Evolutionary conservation across 139 green algal species (phyloP), one percentile per base, ranked within the genome.

Genomic region (Trebouxia sp.): DNA sequence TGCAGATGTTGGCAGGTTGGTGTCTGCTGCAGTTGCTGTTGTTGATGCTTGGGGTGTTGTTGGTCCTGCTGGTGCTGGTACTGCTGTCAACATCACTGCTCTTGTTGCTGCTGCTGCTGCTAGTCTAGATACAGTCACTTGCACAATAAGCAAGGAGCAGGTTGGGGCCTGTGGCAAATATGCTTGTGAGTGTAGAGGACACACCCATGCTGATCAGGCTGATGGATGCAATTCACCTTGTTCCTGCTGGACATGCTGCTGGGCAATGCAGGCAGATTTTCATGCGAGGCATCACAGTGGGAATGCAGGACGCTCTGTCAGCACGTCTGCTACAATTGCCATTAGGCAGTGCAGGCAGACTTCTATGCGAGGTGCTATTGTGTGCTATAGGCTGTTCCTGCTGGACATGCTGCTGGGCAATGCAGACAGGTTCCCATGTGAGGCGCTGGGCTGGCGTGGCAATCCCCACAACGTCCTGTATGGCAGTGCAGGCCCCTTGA

Each of bases 321-420:
- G n/a, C n/a, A n/a, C n/a, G n/a, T n/a, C n/a, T n/a, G n/a, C n/a
- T n/a, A n/a, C n/a, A n/a, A n/a, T n/a, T n/a, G n/a, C n/a, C n/a
- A n/a, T n/a, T n/a, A n/a, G n/a, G n/a, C n/a, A n/a, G n/a, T n/a
- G n/a, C n/a, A n/a, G n/a, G n/a, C n/a, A n/a, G n/a, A n/a, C n/a
- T n/a, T n/a, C n/a, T n/a, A n/a, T n/a, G n/a, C n/a, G n/a, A n/a
- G n/a, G n/a, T n/a, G n/a, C n/a, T n/a, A n/a, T n/a, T 42, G 1
- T 45, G 14, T 35, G 38, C 6, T 72, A 35, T 66, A 87, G 83
- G 72, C 69, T 96, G 67, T 88, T 97, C 39, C 79, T 93, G 80
- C 79, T 95, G 74, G 93, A 97, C 82, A 91, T 92, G 87, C 75
- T 93, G 75, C 82, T 94, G 83, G 92, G 93, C 75, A 97, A 97